phyloP scores from a whole-genome alignment of 1,284 basidiomycete species.

The Tylopilus sp. region DNA sequence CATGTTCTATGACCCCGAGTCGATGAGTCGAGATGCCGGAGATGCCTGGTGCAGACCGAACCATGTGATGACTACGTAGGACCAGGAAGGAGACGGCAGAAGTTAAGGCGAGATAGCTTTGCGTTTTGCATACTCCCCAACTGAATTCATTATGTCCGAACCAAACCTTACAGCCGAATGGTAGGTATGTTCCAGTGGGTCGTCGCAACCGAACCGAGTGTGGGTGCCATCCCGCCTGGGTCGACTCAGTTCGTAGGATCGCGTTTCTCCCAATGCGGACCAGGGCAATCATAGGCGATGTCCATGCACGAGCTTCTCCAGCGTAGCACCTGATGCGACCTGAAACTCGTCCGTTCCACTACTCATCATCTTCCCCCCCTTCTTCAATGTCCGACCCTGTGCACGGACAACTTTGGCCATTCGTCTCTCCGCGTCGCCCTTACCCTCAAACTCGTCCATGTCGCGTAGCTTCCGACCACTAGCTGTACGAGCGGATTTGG shows the following conservation, averaged over 20 bases:
- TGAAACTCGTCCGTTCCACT: conserved; percentile 81
- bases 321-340: conserved; percentile 61
- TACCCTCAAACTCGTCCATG: conserved; percentile 39
- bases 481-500: conserved; percentile 1
- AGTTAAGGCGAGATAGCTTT: background rate
- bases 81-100: no score
- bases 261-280: background rate
- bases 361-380: conserved; percentile 75
- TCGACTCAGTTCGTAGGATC: background rate
- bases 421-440: conserved; percentile 57
- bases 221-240: background rate
- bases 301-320: conserved; percentile 61
- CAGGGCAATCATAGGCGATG: conserved; percentile 7
- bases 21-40: no score
- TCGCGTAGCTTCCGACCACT: conserved; percentile 31
- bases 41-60: no score
- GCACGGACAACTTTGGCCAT: conserved; percentile 87
- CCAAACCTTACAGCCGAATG: background rate
- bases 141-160: background rate
- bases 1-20: no score
- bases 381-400: conserved; percentile 80
- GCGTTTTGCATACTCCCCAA: background rate
- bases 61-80: no score
- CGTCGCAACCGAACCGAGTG: background rate
- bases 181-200: background rate